Evolutionary conservation across 495 filamentous ascomycete species (phyloP), one percentile per base, ranked within the genome.

Genomic region (Bacidia gigantensis): DNA sequence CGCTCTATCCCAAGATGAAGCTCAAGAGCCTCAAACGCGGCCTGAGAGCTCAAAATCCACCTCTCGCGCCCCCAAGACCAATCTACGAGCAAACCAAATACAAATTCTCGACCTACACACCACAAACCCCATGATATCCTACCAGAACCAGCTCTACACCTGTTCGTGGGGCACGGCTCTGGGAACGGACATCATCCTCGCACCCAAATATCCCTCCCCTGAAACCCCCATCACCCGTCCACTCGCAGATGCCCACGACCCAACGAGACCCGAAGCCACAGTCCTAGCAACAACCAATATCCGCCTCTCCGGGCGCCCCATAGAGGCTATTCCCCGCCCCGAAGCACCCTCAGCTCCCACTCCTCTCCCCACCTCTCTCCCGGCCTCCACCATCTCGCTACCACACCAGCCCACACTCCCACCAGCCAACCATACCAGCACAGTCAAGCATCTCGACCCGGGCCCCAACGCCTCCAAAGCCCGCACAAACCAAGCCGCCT

Each of bases 101-200:
- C 86, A 94, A 56, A 80, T 95, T 43, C 71, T 88, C 14, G 87
- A 83, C 41, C 74, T 95, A 2, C 84, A 93, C 62, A 81, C 80
- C 61, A 26, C 57, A 58, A 69, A 84, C 54, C 89, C 89, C 0
- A 65, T 93, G 26, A 68, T 92, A 44, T 79, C 80, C 2, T 89
- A 90, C 69, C 71, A 82, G 42, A 82, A 82, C 44, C 77, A 79
- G 48, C 67, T 88, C 29, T 89, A 86, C 63, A 80, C 75, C 56
- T 89, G 86, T 51, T 62, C 74, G 25, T 95, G 89, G 89, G 73
- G 74, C 26, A 72, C 81, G 43, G 83, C 86, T 52, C 72, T 90
- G 2, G 88, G 88, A 26, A 92, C 87, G 0, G 86, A 93, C 46
- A 61, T 94, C 55, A 72, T 88, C 51, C 81, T 95, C 51, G 67